Conservation (phyloP, 768 basidiomycete species). For the Naganishia kalamii region DNA sequence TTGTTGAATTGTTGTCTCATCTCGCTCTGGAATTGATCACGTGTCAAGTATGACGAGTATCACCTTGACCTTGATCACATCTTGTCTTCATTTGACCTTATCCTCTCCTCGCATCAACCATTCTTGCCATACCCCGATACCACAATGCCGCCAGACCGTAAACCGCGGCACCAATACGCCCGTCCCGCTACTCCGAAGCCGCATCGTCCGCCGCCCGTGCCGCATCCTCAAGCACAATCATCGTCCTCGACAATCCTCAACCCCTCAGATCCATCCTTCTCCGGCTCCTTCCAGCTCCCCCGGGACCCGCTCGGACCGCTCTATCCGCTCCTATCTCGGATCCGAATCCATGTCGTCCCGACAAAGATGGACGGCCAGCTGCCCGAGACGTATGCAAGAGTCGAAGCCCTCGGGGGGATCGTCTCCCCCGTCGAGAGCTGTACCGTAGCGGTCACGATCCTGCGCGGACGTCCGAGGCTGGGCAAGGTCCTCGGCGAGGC, state of each 20-base stretch:
- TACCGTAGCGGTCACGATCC: constrained; percentile 30
- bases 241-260: not conserved
- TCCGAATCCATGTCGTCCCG: constrained; percentile 39
- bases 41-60: no score
- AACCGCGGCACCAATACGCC: not conserved
- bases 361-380: constrained; percentile 40
- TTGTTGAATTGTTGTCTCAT: no score
- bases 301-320: constrained; percentile 16
- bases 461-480: constrained; percentile 37
- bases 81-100: not conserved
- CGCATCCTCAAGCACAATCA: constrained; percentile 13
- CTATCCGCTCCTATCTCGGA: constrained; percentile 36
- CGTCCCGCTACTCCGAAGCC: not conserved
- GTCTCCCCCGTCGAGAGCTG: constrained; percentile 26
- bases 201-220: constrained; percentile 20
- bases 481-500: constrained; percentile 26
- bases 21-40: no score
- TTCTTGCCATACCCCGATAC: not conserved
- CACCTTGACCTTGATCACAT: not conserved
- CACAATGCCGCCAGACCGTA: constrained; percentile 9
- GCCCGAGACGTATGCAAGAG: constrained; percentile 27
- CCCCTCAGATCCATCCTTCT: not conserved
- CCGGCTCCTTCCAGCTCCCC: not conserved
- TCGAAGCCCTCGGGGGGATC: constrained; percentile 40
- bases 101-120: not conserved